Base-by-base conservation (phyloP, 2,329 filamentous ascomycete genomes). In the Colletotrichum sp. region DNA sequence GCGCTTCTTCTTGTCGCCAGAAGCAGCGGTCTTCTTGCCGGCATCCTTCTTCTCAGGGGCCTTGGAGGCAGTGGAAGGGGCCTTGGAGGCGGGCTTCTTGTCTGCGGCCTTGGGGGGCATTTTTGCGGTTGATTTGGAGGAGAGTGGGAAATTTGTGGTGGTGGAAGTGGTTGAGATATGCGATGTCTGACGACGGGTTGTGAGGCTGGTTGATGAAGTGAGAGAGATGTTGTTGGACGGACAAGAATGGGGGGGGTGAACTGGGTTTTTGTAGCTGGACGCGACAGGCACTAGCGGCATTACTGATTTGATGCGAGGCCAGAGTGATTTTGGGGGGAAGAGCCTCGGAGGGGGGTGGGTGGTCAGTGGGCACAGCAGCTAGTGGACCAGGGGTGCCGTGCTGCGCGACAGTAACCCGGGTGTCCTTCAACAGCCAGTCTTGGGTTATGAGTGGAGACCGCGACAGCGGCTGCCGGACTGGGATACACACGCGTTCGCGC, bases 1-100 rank as follows among this genome's bases (percentile, higher is more conserved):
- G 86, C 97, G 95, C 96, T 98, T 99, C 95, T 99, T 99, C 96
- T 98, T 98, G 83, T 98, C 97, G 80, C 97, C 97, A 85, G 95
- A 93, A 78, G 96, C 93, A 77, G 96, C 95, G 66, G 97, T 98
- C 94, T 98, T 99, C 95, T 99, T 99, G 91, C 96, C 97, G 80
- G 96, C 97, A 90, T 98, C 96, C 94, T 98, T 98, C 94, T 98
- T 98, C 93, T 98, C 96, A 74, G 90, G 90, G 79, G 90, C 90
- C 90, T 92, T 92, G 82, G 89, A 90, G 80, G 91, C 91, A 85
- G 94, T 91, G 69, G 89, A 95, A 77, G 96, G 96, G 82, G 96
- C 96, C 95, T 98, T 98, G 90, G 95, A 92, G 90, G 95, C 96
- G 89, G 96, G 96, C 93, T 98, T 98, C 95, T 98, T 98, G 90